Conservation (phyloP, 495 filamentous ascomycete genomes). For the Penicillium salamii region DNA sequence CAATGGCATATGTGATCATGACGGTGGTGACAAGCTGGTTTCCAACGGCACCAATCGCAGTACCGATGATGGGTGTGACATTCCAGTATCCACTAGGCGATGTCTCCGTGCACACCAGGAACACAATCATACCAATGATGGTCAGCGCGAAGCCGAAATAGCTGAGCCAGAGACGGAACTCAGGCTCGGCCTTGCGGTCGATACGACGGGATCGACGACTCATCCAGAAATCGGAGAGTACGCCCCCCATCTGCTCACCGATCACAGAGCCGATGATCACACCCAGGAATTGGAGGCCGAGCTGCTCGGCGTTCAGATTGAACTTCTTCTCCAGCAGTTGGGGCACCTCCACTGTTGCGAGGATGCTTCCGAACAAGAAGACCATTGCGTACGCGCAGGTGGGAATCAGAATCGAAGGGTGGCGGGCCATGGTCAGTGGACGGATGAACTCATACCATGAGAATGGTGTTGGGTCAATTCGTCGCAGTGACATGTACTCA, state of each 20-base stretch:
- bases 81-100: constrained; percentile 41
- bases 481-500: constrained; percentile 42
- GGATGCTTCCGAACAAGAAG: constrained; percentile 47
- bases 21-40: constrained; percentile 58
- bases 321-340: constrained; percentile 50
- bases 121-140: constrained; percentile 51
- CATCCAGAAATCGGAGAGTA: constrained; percentile 50
- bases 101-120: constrained; percentile 41
- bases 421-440: constrained; percentile 40
- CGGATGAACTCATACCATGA: constrained; percentile 43
- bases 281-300: constrained; percentile 52
- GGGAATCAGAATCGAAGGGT: constrained; percentile 46
- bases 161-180: constrained; percentile 52
- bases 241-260: constrained; percentile 54
- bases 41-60: constrained; percentile 46
- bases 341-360: constrained; percentile 52
- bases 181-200: constrained; percentile 32
- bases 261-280: constrained; percentile 53
- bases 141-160: constrained; percentile 46
- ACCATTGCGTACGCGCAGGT: constrained; percentile 50
- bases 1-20: constrained; percentile 52
- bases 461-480: constrained; percentile 51
- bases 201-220: constrained; percentile 22
- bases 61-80: constrained; percentile 49
- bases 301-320: constrained; percentile 48